Conservation (phyloP, 2,329 filamentous ascomycete species). For the Fusarium sp. region DNA sequence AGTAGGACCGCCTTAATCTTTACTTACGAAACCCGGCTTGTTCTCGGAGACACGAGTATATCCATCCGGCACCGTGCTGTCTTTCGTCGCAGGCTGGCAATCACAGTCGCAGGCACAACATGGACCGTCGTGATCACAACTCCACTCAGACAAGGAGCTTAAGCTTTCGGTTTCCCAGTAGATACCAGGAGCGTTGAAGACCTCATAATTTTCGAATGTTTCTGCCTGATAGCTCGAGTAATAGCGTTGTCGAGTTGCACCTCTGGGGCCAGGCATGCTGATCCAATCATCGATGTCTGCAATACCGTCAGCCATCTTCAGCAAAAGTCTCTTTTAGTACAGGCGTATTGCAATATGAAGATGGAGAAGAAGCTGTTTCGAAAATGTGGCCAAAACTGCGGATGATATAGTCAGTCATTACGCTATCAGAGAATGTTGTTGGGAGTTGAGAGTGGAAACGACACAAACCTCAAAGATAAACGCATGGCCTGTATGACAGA, state of each 20-base stretch:
- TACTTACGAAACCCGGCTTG: slow-evolving; percentile 2
- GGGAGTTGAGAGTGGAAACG: no score
- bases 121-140: neutral
- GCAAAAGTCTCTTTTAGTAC: neutral
- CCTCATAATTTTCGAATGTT: neutral
- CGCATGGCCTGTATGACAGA: slow-evolving; percentile 15
- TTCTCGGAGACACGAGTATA: neutral
- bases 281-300: slow-evolving; percentile 18
- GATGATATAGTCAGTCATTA: neutral
- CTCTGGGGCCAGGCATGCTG: neutral
- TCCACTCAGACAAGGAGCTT: slow-evolving; percentile 15
- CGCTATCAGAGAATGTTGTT: neutral
- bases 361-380: no score
- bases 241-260: neutral
- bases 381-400: no score
- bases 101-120: slow-evolving; percentile 25
- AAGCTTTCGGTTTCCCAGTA: slow-evolving; percentile 13
- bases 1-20: no score
- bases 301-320: slow-evolving; percentile 23
- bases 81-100: neutral
- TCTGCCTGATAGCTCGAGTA: neutral
- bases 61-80: neutral
- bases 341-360: neutral
- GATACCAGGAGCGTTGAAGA: neutral
- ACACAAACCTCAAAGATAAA: slow-evolving; percentile 17